A percentile compares a stretch with the other conserved stretches of the same genome.
phyloP scores from a whole-genome alignment of 148 eudicot species.

The Amaranthus hypochondriacus region DNA sequence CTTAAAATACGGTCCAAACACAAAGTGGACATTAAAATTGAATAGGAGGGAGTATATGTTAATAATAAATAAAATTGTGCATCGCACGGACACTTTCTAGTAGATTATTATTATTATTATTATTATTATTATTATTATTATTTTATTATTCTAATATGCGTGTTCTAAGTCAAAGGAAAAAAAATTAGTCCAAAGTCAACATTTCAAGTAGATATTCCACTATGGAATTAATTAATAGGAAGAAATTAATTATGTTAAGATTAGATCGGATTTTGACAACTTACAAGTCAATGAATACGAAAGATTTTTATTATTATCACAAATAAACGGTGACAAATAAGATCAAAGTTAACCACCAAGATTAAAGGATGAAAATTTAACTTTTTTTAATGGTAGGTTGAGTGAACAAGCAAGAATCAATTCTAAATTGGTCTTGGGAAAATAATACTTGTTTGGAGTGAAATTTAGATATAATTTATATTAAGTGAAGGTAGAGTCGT shows the following conservation, averaged over 20 bases:
- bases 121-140: too few relatives aligned
- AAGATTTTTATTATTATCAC: background rate
- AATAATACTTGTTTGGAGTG: background rate
- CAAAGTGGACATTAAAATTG: too few relatives aligned
- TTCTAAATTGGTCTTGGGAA: too few relatives aligned
- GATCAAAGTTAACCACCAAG: background rate
- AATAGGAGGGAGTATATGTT: too few relatives aligned
- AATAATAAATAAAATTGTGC: too few relatives aligned
- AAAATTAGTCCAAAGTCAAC: background rate
- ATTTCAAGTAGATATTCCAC: too few relatives aligned
- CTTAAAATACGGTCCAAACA: too few relatives aligned
- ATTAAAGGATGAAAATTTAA: background rate
- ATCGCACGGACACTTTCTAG: background rate
- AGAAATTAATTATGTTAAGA: too few relatives aligned
- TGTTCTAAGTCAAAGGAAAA: background rate
- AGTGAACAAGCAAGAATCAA: background rate
- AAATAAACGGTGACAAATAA: background rate
- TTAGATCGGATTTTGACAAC: background rate
- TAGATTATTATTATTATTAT: background rate
- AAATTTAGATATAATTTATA: too few relatives aligned
- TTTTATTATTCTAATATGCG: too few relatives aligned
- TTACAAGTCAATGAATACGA: background rate
- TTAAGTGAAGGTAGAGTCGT: too few relatives aligned
- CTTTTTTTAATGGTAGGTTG: background rate
- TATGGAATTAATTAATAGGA: too few relatives aligned